Evolutionary conservation across 768 basidiomycete species (phyloP), one percentile per base, ranked within the genome.

Genomic region (Glaciozyma martinii): DNA sequence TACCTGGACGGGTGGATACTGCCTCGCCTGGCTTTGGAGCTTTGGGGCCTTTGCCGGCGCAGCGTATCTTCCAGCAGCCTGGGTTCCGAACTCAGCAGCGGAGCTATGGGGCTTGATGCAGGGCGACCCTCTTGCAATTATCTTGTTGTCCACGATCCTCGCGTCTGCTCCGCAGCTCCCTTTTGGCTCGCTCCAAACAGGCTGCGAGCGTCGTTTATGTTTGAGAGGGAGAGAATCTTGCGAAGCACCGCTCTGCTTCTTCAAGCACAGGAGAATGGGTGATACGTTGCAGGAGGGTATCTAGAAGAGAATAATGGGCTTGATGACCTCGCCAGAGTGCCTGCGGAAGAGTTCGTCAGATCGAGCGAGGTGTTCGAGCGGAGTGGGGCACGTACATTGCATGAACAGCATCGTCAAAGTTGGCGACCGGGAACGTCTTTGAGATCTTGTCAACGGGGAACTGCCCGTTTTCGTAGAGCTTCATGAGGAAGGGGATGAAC

Each of bases 361-460:
- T 13, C 37, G 23, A 9, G 12, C 15, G 55, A 4, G 3, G 21
- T 8, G 18, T 6, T 23, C 37, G 37, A 40, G 55, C 32, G 9
- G 32, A 18, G 32, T 25, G 15, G 7, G 44, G 5, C 16, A 57
- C 56, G 3, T 29, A 57, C 73, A 73, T 73, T 0, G 63, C 71
- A 30, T 30, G 49, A 4, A 73, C 57, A 0, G 74, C 74, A 33
- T 68, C 55, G 21, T 74, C 70, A 23, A 72, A 71, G 21, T 71
- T 50, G 43, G 70, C 71, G n/a, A 67, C 66, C n/a, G 47, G 64
- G 66, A 62, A 75, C 27, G 58, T 52, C 64, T 66, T 64, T n/a
- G 62, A 27, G 42, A 75, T 65, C 37, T 70, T 64, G 40, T 75
- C 70, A 60, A 75, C 49, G 0, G 74, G 74, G 70, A 75, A 75